Conservation (phyloP, 2,329 filamentous ascomycete genomes). For the Monosporascus sp. region DNA sequence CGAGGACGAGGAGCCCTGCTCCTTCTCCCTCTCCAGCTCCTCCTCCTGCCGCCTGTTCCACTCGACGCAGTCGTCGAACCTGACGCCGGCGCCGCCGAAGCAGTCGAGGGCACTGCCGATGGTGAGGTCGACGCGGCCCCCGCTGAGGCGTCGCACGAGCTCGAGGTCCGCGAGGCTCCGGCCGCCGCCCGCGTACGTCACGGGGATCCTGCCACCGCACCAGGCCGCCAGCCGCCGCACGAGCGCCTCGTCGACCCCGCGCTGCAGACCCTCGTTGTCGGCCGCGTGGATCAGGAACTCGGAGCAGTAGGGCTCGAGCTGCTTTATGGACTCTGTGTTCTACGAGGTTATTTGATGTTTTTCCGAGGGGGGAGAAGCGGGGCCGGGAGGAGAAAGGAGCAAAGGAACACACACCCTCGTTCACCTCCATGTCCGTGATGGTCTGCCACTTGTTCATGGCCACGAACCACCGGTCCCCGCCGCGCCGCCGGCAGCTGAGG, state of each 20-base stretch:
- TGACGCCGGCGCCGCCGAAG: slow-evolving; percentile 84
- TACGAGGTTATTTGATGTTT: too few species aligned
- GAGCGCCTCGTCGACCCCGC: slow-evolving; percentile 82
- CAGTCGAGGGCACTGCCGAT: slow-evolving; percentile 96
- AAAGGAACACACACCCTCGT: slow-evolving; percentile 62
- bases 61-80: slow-evolving; percentile 78
- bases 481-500: slow-evolving; percentile 78
- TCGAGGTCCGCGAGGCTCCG: slow-evolving; percentile 77
- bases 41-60: slow-evolving; percentile 64
- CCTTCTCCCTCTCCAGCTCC: slow-evolving; percentile 3
- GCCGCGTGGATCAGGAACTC: slow-evolving; percentile 97
- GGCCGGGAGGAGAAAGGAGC: too few species aligned
- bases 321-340: slow-evolving; percentile 72
- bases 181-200: slow-evolving; percentile 96
- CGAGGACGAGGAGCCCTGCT: not conserved
- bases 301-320: slow-evolving; percentile 85
- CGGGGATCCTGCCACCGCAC: slow-evolving; percentile 72
- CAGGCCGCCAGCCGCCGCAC: slow-evolving; percentile 73
- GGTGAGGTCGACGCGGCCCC: slow-evolving; percentile 81
- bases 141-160: slow-evolving; percentile 71
- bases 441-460: slow-evolving; percentile 99
- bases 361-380: too few species aligned
- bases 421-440: slow-evolving; percentile 92
- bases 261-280: slow-evolving; percentile 90
- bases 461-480: slow-evolving; percentile 77